Base-by-base conservation (phyloP, 2,329 filamentous ascomycete species). In the Clonostachys solani region DNA sequence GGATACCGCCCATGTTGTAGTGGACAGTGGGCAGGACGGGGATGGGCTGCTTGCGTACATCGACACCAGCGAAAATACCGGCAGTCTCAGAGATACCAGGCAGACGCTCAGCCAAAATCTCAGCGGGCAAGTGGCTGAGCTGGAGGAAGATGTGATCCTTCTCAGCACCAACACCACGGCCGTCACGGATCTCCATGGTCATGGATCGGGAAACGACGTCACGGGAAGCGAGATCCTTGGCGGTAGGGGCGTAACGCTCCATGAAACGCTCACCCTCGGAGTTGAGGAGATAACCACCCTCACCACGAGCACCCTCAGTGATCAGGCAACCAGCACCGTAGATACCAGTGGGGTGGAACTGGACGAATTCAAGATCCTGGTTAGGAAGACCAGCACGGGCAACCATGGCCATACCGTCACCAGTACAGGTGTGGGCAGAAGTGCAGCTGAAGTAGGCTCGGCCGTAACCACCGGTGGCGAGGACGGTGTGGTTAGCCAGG, bases 1-100 rank as follows among this genome's bases (percentile, higher is more conserved):
- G 92, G 59, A 99, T 96, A 80, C 94, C 92, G 72, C 92, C 92
- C 94, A 97, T 99, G 81, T 96, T 96, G 82, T 99, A 99, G 80
- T 99, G 92, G 57, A 96, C 92, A 41, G 92, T 97, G 49, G 92
- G 92, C 53, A 97, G 80, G 56, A 97, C 92, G 52, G 92, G 92
- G 59, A 97, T 97, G 55, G 92, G 92, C 74, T 96, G 89, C 78
- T 96, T 96, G 64, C 85, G 87, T 58, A 99, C 92, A 68, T 99
- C 94, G 60, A 99, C 92, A 74, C 94, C 92, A 50, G 92, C 81
- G 72, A 99, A 99, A 63, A 97, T 97, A 59, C 89, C 91, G 46
- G 92, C 94, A 34, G 94, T 99, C 79, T 99, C 94, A 37, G 92
- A 96, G 68, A 99, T 99, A 83, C 92, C 92, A 48, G 92, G 92